Evolutionary conservation across 257 asterid species (phyloP), one percentile per base, ranked within the genome.

Genomic region (Salvia hispanica): DNA sequence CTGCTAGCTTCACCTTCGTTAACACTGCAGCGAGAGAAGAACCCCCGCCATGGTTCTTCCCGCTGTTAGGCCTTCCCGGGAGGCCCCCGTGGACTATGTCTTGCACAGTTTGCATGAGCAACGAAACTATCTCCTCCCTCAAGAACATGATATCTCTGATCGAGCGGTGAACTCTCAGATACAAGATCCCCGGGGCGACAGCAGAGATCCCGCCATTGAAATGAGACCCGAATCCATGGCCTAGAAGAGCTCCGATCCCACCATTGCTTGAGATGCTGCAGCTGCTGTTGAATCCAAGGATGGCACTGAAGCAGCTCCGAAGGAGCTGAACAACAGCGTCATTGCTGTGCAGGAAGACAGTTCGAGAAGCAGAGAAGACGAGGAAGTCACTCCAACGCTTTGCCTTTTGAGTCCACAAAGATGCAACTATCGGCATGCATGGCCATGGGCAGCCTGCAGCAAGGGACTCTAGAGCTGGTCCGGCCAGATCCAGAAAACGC

Each of bases 361-460:
- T 93, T 10, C 99, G 86, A 21, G 99, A 93, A 62, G 97, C 95
- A 15, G 99, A 93, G 53, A 93, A 93, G 64, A 86, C 88, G 31
- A 93, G 95, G 74, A 83, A 93, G 76, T 93, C 99, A 16, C 92
- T 86, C 99, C 99, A 93, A 7, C 87, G 81, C 71, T 90, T 90
- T 0, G 90, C 99, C 73, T 93, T 93, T 73, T 93, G 99, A 63
- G 96, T 90, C 99, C 99, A 93, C 48, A 93, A 51, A 54, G 99
- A 93, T 59, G 97, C 95, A 56, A 93, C 99, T 59, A 90, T 86
- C 4, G 97, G 95, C 99, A 90, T 90, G 82, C 99, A 93, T 33
- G 99, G 99, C 97, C 99, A 93, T 0, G 97, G 99, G 78, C 97
- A 93, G 64, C 99, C 97, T 9, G 97, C 99, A 2, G 99, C 99